phyloP scores from a whole-genome alignment of 176 grass and related monocot genomes.

The Echinochloa phyllopogon region DNA sequence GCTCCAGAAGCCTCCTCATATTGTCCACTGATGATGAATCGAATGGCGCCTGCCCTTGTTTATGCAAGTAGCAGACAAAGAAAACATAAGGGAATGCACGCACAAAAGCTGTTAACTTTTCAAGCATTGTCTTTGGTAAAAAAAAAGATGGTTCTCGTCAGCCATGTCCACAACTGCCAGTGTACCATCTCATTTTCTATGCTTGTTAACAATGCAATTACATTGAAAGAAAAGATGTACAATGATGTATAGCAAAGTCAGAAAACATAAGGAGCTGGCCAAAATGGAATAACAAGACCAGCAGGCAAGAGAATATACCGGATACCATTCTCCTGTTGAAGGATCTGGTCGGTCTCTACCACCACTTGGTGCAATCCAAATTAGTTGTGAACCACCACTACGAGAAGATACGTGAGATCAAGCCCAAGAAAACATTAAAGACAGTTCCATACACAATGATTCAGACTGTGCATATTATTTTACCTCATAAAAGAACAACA shows the following conservation, averaged over 20 bases:
- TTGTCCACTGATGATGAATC: slow-evolving; percentile 90
- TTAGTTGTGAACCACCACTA: slow-evolving; percentile 86
- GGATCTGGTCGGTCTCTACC: slow-evolving; percentile 91
- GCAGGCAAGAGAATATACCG: slow-evolving; percentile 61
- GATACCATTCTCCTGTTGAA: slow-evolving; percentile 81
- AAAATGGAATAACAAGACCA: slow-evolving; percentile 43
- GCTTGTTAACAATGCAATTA: neutral
- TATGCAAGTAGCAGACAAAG: slow-evolving; percentile 48
- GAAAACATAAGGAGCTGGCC: slow-evolving; percentile 20
- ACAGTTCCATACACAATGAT: neutral
- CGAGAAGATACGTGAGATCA: slow-evolving; percentile 34
- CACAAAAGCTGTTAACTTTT: slow-evolving; percentile 11
- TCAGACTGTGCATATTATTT: slow-evolving; percentile 15
- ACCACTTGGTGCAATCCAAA: slow-evolving; percentile 99
- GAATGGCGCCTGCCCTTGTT: slow-evolving; percentile 83
- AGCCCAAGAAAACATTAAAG: slow-evolving; percentile 12
- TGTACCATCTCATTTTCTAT: slow-evolving; percentile 6
- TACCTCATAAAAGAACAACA: slow-evolving; percentile 12
- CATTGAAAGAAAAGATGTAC: slow-evolving; percentile 23
- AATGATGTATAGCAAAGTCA: neutral
- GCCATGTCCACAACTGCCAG: neutral
- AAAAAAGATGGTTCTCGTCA: neutral
- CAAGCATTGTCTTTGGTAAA: slow-evolving; percentile 36
- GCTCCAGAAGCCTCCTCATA: slow-evolving; percentile 97
- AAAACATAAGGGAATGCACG: slow-evolving; percentile 30